Conservation (phyloP, 2,329 filamentous ascomycete species). For the Xylariaceae sp. region DNA sequence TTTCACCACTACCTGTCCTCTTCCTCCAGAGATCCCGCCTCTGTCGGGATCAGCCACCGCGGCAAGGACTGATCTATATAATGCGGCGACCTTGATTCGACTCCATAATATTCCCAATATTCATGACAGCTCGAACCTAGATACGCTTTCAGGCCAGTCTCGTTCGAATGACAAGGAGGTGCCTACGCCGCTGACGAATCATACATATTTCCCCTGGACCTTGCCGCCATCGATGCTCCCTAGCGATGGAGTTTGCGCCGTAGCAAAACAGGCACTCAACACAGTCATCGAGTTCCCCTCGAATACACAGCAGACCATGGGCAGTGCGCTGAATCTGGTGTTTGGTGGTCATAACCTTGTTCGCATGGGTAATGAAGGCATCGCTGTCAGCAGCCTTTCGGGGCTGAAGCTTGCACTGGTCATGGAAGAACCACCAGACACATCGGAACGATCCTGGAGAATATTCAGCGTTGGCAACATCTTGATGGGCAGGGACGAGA, state of each 20-base stretch:
- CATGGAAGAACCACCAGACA: conserved; percentile 44
- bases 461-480: conserved; percentile 77
- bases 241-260: conserved; percentile 66
- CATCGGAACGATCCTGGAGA: conserved; percentile 47
- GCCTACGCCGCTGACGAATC: conserved; percentile 56
- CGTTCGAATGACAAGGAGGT: conserved; percentile 4
- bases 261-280: conserved; percentile 62
- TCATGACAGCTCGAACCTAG: conserved; percentile 33
- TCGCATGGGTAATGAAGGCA: conserved; percentile 36
- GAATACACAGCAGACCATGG: conserved; percentile 32
- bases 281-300: conserved; percentile 59
- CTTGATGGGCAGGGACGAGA: conserved; percentile 79
- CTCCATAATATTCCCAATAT: conserved; percentile 68
- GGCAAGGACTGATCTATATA: conserved; percentile 74
- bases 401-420: conserved; percentile 59
- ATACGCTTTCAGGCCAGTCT: conserved; percentile 6
- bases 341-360: conserved; percentile 41
- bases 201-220: conserved; percentile 90
- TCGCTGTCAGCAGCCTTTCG: conserved; percentile 44
- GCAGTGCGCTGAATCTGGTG: conserved; percentile 37
- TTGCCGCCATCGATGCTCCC: conserved; percentile 70
- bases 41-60: conserved; percentile 74
- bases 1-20: conserved; percentile 59
- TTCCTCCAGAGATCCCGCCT: conserved; percentile 48
- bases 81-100: conserved; percentile 77